A percentile compares a stretch with the other conserved stretches of the same genome.
These are phyloP conservation scores for Ascosphaera pollenicola DNA, from an alignment of 2,329 filamentous ascomycete genomes.

Conservation along the genomic window DNA sequence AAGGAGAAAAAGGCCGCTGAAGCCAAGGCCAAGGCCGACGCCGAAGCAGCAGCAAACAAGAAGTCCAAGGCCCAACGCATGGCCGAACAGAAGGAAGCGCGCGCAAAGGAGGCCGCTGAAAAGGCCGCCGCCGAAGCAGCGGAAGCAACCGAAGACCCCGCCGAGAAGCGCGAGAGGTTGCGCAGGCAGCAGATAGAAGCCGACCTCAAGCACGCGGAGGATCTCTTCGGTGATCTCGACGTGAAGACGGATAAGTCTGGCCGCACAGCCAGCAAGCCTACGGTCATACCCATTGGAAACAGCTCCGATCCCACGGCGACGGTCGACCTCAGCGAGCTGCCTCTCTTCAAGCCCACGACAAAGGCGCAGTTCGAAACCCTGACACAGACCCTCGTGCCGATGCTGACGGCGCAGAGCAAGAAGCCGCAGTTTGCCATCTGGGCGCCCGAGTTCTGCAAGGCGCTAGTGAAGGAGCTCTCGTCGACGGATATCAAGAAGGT, in stretches of 20 bases:
- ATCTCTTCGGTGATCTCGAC: slow-evolving; percentile 61
- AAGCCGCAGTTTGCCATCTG: slow-evolving; percentile 83
- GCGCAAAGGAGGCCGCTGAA: slow-evolving; percentile 35
- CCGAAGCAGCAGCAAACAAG: slow-evolving; percentile 70
- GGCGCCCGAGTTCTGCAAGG: slow-evolving; percentile 75
- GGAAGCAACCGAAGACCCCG: slow-evolving; percentile 52
- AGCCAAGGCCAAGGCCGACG: slow-evolving; percentile 73
- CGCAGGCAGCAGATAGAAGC: slow-evolving; percentile 64
- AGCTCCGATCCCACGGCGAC: slow-evolving; percentile 51
- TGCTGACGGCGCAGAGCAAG: slow-evolving; percentile 53
- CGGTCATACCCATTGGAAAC: slow-evolving; percentile 41
- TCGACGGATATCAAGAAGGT: slow-evolving; percentile 97
- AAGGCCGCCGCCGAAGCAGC: slow-evolving; percentile 35
- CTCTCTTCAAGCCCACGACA: slow-evolving; percentile 72
- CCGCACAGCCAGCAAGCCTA: slow-evolving; percentile 39
- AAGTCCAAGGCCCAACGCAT: slow-evolving; percentile 76
- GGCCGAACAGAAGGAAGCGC: slow-evolving; percentile 49
- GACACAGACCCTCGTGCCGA: slow-evolving; percentile 54
- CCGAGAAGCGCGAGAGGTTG: slow-evolving; percentile 50
- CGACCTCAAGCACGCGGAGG: slow-evolving; percentile 74
- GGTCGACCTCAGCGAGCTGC: slow-evolving; percentile 57
- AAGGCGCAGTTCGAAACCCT: slow-evolving; percentile 70
- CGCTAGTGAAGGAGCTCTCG: slow-evolving; percentile 64
- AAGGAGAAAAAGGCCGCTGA: slow-evolving; percentile 76
- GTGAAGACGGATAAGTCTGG: slow-evolving; percentile 41